A percentile compares a stretch with the other conserved stretches of the same genome.
phyloP scores from a whole-genome alignment of 2,329 filamentous ascomycete species.

The Ophiocordyceps camponoti-leonardi region DNA sequence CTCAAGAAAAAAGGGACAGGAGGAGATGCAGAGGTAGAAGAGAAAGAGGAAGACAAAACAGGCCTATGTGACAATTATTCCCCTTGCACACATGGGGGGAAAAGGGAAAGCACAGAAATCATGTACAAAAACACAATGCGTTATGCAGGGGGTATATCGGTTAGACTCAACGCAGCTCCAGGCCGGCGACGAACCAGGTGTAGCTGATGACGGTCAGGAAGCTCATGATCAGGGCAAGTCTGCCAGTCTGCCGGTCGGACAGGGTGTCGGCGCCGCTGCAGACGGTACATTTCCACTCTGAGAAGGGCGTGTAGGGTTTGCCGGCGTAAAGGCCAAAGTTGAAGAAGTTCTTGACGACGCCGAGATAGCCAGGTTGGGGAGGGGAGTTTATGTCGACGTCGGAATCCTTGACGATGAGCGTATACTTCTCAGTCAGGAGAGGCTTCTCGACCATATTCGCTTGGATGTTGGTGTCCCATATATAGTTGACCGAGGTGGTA shows the following conservation, averaged over 20 bases:
- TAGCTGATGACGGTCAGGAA: conserved; percentile 40
- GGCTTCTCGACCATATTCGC: conserved; percentile 25
- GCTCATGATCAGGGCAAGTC: conserved; percentile 35
- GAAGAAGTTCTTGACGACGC: conserved; percentile 24
- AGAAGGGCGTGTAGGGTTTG: conserved; percentile 31
- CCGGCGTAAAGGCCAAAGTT: conserved; percentile 40
- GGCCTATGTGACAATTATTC: neutral
- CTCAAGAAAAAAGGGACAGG: neutral
- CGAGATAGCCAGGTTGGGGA: conserved; percentile 37
- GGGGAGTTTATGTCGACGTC: conserved; percentile 30
- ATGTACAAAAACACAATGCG: neutral
- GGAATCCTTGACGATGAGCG: conserved; percentile 43
- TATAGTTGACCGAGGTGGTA: conserved; percentile 28
- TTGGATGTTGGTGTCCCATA: conserved; percentile 40
- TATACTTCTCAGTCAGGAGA: conserved; percentile 38
- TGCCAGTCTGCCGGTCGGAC: conserved; percentile 28
- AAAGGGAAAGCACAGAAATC: neutral
- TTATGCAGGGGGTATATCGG: neutral
- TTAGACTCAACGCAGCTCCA: conserved; percentile 17
- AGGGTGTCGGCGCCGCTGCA: conserved; percentile 35
- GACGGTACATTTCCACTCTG: conserved; percentile 36
- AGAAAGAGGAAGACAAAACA: neutral
- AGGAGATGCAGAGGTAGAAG: neutral
- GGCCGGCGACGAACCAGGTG: conserved; percentile 44
- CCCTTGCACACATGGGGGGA: neutral